A percentile compares a stretch with the other conserved stretches of the same genome.
Evolutionary conservation across 2,329 filamentous ascomycete species (phyloP).

Genomic region (Corynespora cassiicola): DNA sequence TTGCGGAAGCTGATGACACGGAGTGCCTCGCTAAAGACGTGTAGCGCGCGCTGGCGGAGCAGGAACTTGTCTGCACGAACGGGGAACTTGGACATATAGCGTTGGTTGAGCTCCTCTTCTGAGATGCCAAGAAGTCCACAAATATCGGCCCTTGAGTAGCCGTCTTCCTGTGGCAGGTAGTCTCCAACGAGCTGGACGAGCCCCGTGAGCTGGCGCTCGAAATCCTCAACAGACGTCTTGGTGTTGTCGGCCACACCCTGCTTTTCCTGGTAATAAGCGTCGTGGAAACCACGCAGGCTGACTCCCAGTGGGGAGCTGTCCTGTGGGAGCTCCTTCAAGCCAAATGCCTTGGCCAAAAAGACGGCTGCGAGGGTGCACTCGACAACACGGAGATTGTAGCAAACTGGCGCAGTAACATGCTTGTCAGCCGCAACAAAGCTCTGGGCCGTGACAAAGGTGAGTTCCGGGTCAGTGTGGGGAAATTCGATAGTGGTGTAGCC

Average conservation of each 20-base stretch:
- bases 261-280: conserved; percentile 72
- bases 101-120: conserved; percentile 73
- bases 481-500: conserved; percentile 80
- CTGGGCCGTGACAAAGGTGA: conserved; percentile 93
- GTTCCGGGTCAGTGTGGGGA: conserved; percentile 78
- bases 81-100: conserved; percentile 87
- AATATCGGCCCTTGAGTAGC: conserved; percentile 89
- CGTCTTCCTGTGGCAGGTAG: conserved; percentile 77
- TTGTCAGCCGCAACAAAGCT: conserved; percentile 95
- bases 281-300: conserved; percentile 85
- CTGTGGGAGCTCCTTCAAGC: conserved; percentile 68
- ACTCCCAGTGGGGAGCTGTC: conserved; percentile 85
- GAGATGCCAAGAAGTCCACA: conserved; percentile 73
- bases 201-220: conserved; percentile 71
- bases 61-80: conserved; percentile 88
- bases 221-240: conserved; percentile 51
- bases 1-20: conserved; percentile 85
- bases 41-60: conserved; percentile 83
- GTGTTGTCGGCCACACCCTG: conserved; percentile 56
- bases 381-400: conserved; percentile 96
- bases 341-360: conserved; percentile 66
- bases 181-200: conserved; percentile 73
- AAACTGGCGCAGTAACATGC: conserved; percentile 87
- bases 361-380: conserved; percentile 89
- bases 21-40: conserved; percentile 89